Evolutionary conservation across 371 early-diverging fungal genomes (phyloP).

Genomic region (Mortierella sp.): DNA sequence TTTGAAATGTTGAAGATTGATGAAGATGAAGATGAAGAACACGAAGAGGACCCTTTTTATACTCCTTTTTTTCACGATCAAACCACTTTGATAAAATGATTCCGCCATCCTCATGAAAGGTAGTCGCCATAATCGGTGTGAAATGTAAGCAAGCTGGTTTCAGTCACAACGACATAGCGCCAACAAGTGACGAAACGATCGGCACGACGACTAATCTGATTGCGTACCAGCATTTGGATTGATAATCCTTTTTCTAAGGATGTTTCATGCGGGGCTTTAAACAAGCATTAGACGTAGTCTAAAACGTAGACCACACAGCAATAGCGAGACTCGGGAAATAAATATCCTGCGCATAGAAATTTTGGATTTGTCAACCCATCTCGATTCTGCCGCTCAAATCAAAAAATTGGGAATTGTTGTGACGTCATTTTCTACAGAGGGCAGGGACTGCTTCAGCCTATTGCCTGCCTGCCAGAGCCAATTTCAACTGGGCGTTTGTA

Average conservation of each 20-base stretch:
- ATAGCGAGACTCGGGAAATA: no score
- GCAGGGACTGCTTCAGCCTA: no score
- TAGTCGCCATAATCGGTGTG: not conserved
- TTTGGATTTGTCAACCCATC: no score
- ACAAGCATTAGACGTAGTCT: not conserved
- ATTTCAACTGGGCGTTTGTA: no score
- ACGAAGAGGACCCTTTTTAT: not conserved
- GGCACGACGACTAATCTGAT: no score
- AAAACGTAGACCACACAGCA: not conserved
- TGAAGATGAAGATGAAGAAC: not conserved
- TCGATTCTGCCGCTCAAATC: no score
- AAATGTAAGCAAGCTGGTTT: not conserved
- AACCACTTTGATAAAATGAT: not conserved
- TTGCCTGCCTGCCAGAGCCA: no score
- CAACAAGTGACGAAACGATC: not conserved
- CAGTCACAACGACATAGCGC: not conserved
- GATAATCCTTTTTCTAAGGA: not conserved
- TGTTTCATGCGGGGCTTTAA: not conserved
- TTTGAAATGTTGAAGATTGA: not conserved
- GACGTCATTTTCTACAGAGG: no score
- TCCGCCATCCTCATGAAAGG: not conserved
- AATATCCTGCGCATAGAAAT: no score
- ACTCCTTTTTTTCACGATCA: not conserved
- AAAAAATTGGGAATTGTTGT: no score
- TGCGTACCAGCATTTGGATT: not conserved